A percentile compares a stretch with the other conserved stretches of the same genome.
phyloP scores from a whole-genome alignment of 1,284 basidiomycete species.

The Hortiboletus rubellus region DNA sequence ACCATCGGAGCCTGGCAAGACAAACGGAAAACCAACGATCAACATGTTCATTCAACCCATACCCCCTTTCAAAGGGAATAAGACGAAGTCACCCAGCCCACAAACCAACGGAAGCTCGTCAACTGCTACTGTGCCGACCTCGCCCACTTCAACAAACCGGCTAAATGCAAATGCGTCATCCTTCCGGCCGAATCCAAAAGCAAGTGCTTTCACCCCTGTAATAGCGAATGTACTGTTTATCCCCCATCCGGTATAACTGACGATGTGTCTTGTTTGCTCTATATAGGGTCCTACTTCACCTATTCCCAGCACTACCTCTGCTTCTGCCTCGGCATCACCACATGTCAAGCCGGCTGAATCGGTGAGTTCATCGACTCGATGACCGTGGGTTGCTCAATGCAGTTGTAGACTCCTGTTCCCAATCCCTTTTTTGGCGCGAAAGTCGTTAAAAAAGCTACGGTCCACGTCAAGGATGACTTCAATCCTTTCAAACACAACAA shows the following conservation, averaged over 20 bases:
- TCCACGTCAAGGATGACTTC: conserved; percentile 91
- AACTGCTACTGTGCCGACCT: conserved; percentile 40
- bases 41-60: conserved; percentile 85
- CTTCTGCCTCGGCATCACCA: conserved; percentile 55
- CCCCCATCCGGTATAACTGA: conserved; percentile 24
- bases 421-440: conserved; percentile 90
- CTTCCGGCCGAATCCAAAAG: conserved; percentile 83
- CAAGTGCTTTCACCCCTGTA: conserved; percentile 72
- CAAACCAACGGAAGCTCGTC: conserved; percentile 32
- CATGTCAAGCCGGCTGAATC: conserved; percentile 58
- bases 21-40: conserved; percentile 40
- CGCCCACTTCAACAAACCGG: conserved; percentile 46
- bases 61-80: conserved; percentile 84
- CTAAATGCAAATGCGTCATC: conserved; percentile 76
- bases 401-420: conserved; percentile 42
- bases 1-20: conserved; percentile 27
- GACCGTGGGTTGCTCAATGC: conserved; percentile 8
- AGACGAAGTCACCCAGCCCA: conserved; percentile 38
- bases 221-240: conserved; percentile 27
- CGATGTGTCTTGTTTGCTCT: conserved; percentile 11
- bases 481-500: conserved; percentile 91
- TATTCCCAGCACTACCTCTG: conserved; percentile 41
- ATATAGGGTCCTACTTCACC: conserved; percentile 51
- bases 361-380: conserved; percentile 30
- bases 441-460: conserved; percentile 68